phyloP scores from a whole-genome alignment of 1,284 basidiomycete species.

The Cryptococcus wingfieldii region DNA sequence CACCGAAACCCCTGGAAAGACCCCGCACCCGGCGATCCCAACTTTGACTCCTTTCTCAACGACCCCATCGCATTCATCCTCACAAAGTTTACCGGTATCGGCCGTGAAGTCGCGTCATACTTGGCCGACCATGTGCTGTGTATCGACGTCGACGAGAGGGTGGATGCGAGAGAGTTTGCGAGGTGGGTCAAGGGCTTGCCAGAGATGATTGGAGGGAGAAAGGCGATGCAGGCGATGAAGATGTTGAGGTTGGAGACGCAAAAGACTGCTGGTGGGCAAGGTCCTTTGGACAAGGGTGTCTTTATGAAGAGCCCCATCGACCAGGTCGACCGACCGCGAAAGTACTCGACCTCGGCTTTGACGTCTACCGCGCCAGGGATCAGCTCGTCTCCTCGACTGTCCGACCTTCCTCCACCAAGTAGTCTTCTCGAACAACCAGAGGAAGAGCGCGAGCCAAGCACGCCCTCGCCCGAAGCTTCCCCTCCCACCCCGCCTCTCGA shows the following conservation, averaged over 20 bases:
- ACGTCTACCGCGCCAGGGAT: conserved; percentile 32
- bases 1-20: conserved; percentile 98
- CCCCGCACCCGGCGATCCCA: conserved; percentile 68
- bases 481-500: conserved; percentile 20
- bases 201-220: conserved; percentile 57
- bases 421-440: conserved; percentile 5
- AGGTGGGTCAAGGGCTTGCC: conserved; percentile 79
- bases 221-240: conserved; percentile 39
- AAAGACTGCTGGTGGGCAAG: conserved; percentile 6
- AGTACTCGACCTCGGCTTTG: conserved; percentile 31
- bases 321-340: conserved; percentile 17
- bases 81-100: conserved; percentile 88
- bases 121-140: conserved; percentile 83
- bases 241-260: conserved; percentile 31
- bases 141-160: conserved; percentile 58
- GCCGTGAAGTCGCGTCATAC: conserved; percentile 75
- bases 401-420: conserved; percentile 18
- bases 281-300: conserved; percentile 25
- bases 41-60: conserved; percentile 76
- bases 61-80: conserved; percentile 82
- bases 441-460: background rate
- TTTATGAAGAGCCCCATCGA: conserved; percentile 42
- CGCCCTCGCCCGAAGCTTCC: background rate
- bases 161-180: conserved; percentile 78
- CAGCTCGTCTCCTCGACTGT: conserved; percentile 8